These are phyloP conservation scores for Lentinula aciculospora DNA, from an alignment of 768 basidiomycete species.

Conservation along the genomic window DNA sequence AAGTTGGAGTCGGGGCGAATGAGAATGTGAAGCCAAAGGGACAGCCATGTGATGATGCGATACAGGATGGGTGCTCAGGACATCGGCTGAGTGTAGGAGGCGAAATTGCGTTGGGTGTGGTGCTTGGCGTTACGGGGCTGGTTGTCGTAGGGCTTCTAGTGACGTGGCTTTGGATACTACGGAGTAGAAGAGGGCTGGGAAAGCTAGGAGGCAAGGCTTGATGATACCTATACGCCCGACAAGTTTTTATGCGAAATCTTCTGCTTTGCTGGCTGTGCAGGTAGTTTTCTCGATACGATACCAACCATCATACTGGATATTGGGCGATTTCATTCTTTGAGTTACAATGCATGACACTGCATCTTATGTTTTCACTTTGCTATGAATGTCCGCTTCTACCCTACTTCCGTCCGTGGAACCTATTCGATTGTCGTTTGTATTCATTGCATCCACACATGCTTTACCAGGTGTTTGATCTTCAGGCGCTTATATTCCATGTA, in stretches of 20 bases:
- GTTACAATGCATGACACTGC: too few relatives aligned
- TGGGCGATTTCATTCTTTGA: background rate
- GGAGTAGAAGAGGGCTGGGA: conserved; percentile 6
- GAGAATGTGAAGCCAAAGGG: conserved; percentile 56
- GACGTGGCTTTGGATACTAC: conserved; percentile 28
- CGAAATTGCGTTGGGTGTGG: conserved; percentile 66
- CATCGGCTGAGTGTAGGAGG: conserved; percentile 52
- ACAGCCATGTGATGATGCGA: conserved; percentile 73
- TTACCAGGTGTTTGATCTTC: too few relatives aligned
- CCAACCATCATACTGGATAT: background rate
- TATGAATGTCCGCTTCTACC: too few relatives aligned
- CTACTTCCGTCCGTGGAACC: too few relatives aligned
- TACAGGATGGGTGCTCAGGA: conserved; percentile 44
- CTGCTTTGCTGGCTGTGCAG: background rate
- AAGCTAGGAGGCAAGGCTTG: background rate
- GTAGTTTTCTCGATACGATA: background rate
- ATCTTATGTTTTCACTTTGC: too few relatives aligned
- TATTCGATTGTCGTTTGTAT: too few relatives aligned
- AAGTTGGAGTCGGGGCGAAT: conserved; percentile 64
- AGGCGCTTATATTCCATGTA: too few relatives aligned
- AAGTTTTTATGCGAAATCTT: background rate
- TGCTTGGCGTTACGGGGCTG: conserved; percentile 57
- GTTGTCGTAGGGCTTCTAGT: conserved; percentile 43
- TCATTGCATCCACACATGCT: too few relatives aligned
- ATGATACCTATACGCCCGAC: background rate